phyloP scores from a whole-genome alignment of 2,329 filamentous ascomycete species.

The Colletotrichum spaethianum region DNA sequence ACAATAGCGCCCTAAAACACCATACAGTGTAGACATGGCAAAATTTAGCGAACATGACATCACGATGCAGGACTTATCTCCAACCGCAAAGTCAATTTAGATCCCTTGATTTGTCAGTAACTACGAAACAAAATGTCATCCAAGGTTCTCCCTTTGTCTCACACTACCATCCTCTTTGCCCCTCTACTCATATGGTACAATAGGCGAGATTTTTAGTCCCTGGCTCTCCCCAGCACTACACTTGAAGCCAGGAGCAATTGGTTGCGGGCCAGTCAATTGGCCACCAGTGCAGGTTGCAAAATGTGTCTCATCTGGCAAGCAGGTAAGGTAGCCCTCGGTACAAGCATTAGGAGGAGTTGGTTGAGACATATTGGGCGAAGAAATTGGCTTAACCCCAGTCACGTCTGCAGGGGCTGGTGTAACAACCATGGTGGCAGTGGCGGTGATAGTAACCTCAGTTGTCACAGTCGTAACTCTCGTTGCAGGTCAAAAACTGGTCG shows the following conservation, averaged over 20 bases:
- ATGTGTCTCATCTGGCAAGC: conserved; percentile 20
- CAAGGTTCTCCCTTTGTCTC: not conserved
- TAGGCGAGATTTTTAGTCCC: conserved; percentile 28
- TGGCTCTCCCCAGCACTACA: conserved; percentile 22
- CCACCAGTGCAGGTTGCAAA: conserved; percentile 38
- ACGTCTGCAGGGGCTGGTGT: not conserved
- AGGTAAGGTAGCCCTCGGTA: conserved; percentile 27
- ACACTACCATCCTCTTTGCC: too few relatives aligned
- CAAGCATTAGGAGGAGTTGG: not conserved
- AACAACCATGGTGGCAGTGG: conserved; percentile 13
- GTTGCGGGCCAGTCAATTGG: conserved; percentile 29
- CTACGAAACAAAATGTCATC: not conserved
- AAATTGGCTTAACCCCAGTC: not conserved
- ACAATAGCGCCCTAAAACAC: too few relatives aligned
- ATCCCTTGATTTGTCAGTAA: not conserved
- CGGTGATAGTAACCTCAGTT: conserved; percentile 43
- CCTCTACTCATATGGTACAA: not conserved
- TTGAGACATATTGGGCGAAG: not conserved
- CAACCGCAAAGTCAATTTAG: not conserved
- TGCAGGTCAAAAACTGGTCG: not conserved
- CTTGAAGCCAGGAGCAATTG: conserved; percentile 36
- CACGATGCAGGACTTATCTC: not conserved
- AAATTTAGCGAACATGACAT: too few relatives aligned
- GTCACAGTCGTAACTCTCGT: conserved; percentile 14
- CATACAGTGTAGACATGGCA: not conserved